Conservation (phyloP, 352 stramenopile species). For the Globisporangium spinosum region DNA sequence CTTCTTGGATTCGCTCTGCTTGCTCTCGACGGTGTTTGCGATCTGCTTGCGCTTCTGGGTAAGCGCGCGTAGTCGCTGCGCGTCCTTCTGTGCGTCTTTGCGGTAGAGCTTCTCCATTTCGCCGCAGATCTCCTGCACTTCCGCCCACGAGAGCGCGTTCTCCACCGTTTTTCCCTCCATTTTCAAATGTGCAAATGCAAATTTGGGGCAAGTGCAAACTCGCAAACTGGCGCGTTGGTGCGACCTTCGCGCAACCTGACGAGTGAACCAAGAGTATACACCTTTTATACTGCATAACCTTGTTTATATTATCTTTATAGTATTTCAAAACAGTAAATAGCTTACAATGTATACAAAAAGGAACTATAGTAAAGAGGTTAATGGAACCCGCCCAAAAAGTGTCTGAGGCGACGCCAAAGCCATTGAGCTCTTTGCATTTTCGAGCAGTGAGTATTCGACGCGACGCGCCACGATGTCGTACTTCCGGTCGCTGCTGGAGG, state of each 20-base stretch:
- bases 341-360: too few relatives aligned
- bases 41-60: constrained; percentile 66
- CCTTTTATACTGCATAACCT: neutral
- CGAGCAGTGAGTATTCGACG: neutral
- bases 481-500: constrained; percentile 81
- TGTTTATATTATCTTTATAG: neutral
- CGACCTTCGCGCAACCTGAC: constrained; percentile 28
- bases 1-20: constrained; percentile 44
- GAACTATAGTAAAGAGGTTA: neutral
- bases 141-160: constrained; percentile 44
- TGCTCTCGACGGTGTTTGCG: constrained; percentile 32
- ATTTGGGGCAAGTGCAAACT: neutral
- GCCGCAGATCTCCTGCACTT: constrained; percentile 65
- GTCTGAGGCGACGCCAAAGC: neutral
- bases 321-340: neutral
- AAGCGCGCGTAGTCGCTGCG: constrained; percentile 45
- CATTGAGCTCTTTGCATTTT: constrained; percentile 11
- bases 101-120: constrained; percentile 66
- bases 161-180: constrained; percentile 26
- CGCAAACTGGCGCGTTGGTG: constrained; percentile 7
- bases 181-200: constrained; percentile 22
- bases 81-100: constrained; percentile 55
- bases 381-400: neutral
- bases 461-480: constrained; percentile 49
- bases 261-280: neutral